These are phyloP conservation scores for Hymenoscyphus scutula DNA, from an alignment of 2,329 filamentous ascomycete genomes.

Conservation along the genomic window DNA sequence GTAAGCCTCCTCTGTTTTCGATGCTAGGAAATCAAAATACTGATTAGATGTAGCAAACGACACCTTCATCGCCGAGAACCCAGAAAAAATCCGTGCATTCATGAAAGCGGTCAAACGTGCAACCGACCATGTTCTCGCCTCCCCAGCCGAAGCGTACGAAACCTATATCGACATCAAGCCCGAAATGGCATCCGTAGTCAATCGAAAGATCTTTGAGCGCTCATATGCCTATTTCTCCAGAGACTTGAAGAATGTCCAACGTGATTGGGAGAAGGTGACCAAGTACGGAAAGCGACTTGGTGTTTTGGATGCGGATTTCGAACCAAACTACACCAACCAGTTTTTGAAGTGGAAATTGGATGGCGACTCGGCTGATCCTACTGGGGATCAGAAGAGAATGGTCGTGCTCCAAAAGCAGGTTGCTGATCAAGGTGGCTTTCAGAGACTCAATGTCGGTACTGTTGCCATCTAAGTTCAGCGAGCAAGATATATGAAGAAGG, in stretches of 20 bases:
- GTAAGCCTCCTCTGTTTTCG: constrained; percentile 31
- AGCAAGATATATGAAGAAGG: too few relatives aligned
- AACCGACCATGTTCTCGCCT: constrained; percentile 67
- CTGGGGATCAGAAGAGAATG: constrained; percentile 74
- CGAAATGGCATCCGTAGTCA: constrained; percentile 63
- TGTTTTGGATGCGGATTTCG: constrained; percentile 61
- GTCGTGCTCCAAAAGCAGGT: constrained; percentile 65
- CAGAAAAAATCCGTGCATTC: constrained; percentile 64
- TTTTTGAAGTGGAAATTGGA: constrained; percentile 66
- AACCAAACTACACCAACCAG: constrained; percentile 72
- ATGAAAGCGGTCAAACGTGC: constrained; percentile 71
- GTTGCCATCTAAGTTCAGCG: too few relatives aligned
- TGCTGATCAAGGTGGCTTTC: constrained; percentile 63
- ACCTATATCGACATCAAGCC: constrained; percentile 73
- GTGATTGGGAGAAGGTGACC: constrained; percentile 78
- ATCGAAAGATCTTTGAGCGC: constrained; percentile 77
- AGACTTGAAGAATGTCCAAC: constrained; percentile 70
- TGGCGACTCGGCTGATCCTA: constrained; percentile 63
- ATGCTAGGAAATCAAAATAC: too few relatives aligned
- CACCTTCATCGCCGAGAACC: constrained; percentile 62
- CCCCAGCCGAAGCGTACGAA: constrained; percentile 61
- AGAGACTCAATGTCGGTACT: constrained; percentile 40
- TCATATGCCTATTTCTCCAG: constrained; percentile 74
- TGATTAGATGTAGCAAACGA: constrained; percentile 51
- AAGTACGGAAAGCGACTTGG: constrained; percentile 71